A percentile compares a stretch with the other conserved stretches of the same genome.
These are phyloP conservation scores for Scytalidium lignicola DNA, from an alignment of 2,329 filamentous ascomycete species.

Conservation along the genomic window DNA sequence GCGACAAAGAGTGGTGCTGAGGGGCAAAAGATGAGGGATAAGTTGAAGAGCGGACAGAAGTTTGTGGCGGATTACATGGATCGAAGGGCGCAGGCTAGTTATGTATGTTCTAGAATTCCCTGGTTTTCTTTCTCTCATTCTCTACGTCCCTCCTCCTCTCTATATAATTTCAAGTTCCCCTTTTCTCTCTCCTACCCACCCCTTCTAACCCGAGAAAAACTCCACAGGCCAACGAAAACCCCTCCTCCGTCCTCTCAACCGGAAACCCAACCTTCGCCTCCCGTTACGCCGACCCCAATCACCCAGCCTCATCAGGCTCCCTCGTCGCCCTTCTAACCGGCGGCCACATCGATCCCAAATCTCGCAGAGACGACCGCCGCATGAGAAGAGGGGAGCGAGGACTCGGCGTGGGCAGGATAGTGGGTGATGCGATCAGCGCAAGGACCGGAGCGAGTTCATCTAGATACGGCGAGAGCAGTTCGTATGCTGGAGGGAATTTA, in stretches of 20 bases:
- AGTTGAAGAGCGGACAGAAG: constrained; percentile 33
- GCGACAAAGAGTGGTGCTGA: constrained; percentile 19
- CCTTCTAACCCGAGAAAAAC: too few species aligned
- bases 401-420: constrained; percentile 9
- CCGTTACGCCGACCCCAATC: constrained; percentile 45
- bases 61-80: constrained; percentile 22
- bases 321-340: constrained; percentile 42
- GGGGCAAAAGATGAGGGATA: constrained; percentile 21
- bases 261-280: constrained; percentile 35
- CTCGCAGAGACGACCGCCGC: not conserved
- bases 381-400: constrained; percentile 3
- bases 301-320: constrained; percentile 44
- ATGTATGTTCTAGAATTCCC: constrained; percentile 2
- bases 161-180: not conserved
- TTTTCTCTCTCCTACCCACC: not conserved
- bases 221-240: constrained; percentile 36
- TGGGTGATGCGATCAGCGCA: not conserved
- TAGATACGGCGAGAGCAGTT: too few species aligned
- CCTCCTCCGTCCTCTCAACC: constrained; percentile 32
- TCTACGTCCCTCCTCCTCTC: too few species aligned
- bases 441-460: too few species aligned
- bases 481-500: too few species aligned
- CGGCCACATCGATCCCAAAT: constrained; percentile 31
- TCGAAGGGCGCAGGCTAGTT: constrained; percentile 16
- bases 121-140: not conserved